These are phyloP conservation scores for Fulvia fulva DNA, from an alignment of 2,329 filamentous ascomycete genomes.

Conservation along the genomic window DNA sequence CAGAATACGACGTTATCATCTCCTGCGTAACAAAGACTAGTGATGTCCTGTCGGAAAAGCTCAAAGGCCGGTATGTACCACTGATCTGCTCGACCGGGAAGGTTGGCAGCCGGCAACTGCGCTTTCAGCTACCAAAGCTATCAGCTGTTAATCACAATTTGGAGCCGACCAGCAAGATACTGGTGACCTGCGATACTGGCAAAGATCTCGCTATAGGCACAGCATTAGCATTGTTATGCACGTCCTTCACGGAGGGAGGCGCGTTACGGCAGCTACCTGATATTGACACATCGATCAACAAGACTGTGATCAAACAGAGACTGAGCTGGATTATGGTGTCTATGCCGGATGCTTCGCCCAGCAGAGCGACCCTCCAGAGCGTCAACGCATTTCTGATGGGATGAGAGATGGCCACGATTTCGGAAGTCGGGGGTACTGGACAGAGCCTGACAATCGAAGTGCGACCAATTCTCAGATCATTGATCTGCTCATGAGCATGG, in stretches of 20 bases:
- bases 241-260: constrained; percentile 65
- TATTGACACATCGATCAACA: constrained; percentile 48
- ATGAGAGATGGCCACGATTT: no score
- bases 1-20: constrained; percentile 39
- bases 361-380: constrained; percentile 78
- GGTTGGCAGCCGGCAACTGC: constrained; percentile 76
- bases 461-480: no score
- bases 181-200: constrained; percentile 71
- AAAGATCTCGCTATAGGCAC: constrained; percentile 77
- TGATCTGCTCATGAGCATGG: no score
- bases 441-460: no score
- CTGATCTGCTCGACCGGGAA: constrained; percentile 70
- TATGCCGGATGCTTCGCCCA: constrained; percentile 77
- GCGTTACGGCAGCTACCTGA: constrained; percentile 14
- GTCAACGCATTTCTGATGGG: constrained; percentile 85
- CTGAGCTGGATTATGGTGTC: constrained; percentile 79
- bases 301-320: constrained; percentile 70
- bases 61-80: constrained; percentile 48
- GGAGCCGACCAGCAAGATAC: constrained; percentile 22
- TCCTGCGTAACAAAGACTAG: constrained; percentile 44
- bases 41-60: constrained; percentile 20
- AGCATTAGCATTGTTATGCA: constrained; percentile 71
- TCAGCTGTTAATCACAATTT: constrained; percentile 4
- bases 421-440: no score
- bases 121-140: constrained; percentile 63